A percentile compares a stretch with the other conserved stretches of the same genome.
Evolutionary conservation across 176 grass and related monocot genomes (phyloP).

Genomic region (Metroxylon sagu): DNA sequence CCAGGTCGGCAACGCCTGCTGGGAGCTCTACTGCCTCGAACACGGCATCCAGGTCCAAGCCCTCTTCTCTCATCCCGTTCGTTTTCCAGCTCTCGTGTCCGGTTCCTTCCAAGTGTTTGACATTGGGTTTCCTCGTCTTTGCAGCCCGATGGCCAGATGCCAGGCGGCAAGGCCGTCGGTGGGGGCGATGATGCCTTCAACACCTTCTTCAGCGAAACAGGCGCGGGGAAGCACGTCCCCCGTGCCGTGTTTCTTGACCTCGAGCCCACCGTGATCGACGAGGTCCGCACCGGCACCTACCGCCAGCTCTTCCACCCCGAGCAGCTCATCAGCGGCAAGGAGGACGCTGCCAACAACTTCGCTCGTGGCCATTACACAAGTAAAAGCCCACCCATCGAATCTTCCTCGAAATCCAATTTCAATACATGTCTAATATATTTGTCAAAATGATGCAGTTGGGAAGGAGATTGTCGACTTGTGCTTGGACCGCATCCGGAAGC

Average conservation of each 20-base stretch:
- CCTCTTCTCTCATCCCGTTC: no score
- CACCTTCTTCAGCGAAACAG: constrained; percentile 9
- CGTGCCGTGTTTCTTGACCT: constrained; percentile 11
- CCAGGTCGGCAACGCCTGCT: neutral
- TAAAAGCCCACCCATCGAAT: neutral
- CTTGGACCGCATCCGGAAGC: constrained; percentile 16
- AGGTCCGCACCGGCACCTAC: neutral
- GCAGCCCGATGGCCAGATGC: constrained; percentile 15
- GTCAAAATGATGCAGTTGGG: neutral
- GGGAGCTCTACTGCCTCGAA: constrained; percentile 6
- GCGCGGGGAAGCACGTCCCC: constrained; percentile 5
- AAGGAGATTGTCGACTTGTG: constrained; percentile 14
- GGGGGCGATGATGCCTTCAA: constrained; percentile 8
- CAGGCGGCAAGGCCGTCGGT: constrained; percentile 1
- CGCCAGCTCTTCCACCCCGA: constrained; percentile 11
- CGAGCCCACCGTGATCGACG: constrained; percentile 10
- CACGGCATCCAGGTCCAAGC: neutral
- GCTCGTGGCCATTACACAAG: constrained; percentile 12
- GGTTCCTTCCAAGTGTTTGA: no score
- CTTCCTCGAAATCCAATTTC: no score
- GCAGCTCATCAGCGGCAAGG: constrained; percentile 14
- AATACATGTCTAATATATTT: no score
- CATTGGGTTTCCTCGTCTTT: no score
- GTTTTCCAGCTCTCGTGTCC: no score
- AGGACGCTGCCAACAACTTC: constrained; percentile 16